A percentile compares a stretch with the other conserved stretches of the same genome.
phyloP scores from a whole-genome alignment of 1,284 basidiomycete species.

The Pseudozyma sp. region DNA sequence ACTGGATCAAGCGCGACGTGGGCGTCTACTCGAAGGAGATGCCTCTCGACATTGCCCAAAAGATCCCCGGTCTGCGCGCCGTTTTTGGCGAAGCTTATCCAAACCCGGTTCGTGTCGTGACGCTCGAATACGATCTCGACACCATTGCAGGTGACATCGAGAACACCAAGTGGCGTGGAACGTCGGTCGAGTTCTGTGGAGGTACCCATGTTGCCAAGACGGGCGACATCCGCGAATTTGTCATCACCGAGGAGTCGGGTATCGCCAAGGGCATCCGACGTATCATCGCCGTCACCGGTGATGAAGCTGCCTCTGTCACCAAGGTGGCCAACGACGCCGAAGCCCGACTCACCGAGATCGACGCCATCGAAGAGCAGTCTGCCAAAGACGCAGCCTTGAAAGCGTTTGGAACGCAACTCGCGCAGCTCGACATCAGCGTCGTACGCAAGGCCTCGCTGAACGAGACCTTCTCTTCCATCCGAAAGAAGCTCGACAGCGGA shows the following conservation, averaged over 20 bases:
- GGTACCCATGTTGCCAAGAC: conserved; percentile 96
- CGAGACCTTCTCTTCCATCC: conserved; percentile 78
- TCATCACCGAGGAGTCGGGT: conserved; percentile 93
- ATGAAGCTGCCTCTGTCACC: conserved; percentile 86
- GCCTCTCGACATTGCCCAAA: conserved; percentile 81
- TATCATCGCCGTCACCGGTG: conserved; percentile 91
- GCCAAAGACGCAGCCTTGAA: conserved; percentile 85
- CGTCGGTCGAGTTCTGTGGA: conserved; percentile 96
- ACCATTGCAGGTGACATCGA: conserved; percentile 86
- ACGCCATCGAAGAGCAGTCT: conserved; percentile 78
- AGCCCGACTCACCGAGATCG: conserved; percentile 77
- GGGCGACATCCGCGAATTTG: conserved; percentile 94
- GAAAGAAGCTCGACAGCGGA: conserved; percentile 86
- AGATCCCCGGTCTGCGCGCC: conserved; percentile 91
- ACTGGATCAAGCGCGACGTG: conserved; percentile 91
- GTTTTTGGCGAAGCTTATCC: conserved; percentile 99
- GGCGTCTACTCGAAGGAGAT: conserved; percentile 89
- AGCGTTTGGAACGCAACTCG: conserved; percentile 85
- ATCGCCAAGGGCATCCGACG: conserved; percentile 98
- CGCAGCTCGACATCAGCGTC: conserved; percentile 87
- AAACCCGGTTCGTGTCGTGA: conserved; percentile 94
- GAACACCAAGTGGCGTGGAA: conserved; percentile 88
- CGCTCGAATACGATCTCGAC: conserved; percentile 85
- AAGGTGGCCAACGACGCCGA: conserved; percentile 78
- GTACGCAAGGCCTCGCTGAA: conserved; percentile 84